Base-by-base conservation (phyloP, 2,329 filamentous ascomycete genomes). In the Paecilomyces sp. region DNA sequence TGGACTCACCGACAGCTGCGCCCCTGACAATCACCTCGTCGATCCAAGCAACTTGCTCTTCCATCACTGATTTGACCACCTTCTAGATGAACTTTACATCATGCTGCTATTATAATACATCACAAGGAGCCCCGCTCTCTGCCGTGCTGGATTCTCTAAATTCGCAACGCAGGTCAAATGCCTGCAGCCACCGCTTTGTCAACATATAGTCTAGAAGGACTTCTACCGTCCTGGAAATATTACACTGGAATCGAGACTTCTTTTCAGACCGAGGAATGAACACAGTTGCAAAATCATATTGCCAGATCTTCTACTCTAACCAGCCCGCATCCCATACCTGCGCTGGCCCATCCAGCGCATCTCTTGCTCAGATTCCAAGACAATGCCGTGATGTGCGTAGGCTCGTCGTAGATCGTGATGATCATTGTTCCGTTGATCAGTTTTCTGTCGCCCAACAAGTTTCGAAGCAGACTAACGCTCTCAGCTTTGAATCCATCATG, bases 351-450 rank as follows among this genome's bases (percentile, higher is more conserved):
- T 64, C 82, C 87, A 12, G 86, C 85, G 65, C 81, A 87, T n/a
- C 79, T 76, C 36, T 79, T 70, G 65, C 90, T 89, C 1, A 87
- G 85, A 67, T 90, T 90, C 88, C 88, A 90, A 50, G 82, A 80
- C 25, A 88, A 75, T 1, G 81, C 77, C 4, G 85, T 85, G 63
- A 90, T 76, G 54, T 86, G 81, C 9, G 85, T 87, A 62, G 82
- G 76, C 55, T 87, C 82, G 59, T 90, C 87, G 65, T 86, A 82
- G 11, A 88, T 78, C 2, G 76, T 75, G 28, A 76, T 72, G 52
- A 73, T 66, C 60, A 69, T 67, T n/a, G 67, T 62, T 1, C 71
- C 69, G 54, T 71, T 70, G 54, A 70, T 63, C 30, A 73, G 62
- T 53, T 69, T 70, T n/a, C 66, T 63, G 41, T 75, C 72, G 0